Conservation (phyloP, 177 flowering plant genomes). For the Vitis hybrid region DNA sequence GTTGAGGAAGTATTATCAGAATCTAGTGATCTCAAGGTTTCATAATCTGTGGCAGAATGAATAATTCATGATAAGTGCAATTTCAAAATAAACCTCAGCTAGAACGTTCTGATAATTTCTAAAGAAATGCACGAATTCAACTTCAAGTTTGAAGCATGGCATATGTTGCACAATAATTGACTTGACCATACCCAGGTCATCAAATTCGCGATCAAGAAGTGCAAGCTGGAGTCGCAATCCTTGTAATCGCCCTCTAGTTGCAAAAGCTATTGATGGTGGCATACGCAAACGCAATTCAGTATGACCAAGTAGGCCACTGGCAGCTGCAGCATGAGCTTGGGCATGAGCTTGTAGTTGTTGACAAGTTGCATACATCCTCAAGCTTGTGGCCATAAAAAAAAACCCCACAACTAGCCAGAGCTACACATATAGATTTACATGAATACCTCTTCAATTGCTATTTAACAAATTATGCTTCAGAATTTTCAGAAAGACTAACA, state of each 20-base stretch:
- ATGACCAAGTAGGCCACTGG: constrained; percentile 84
- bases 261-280: constrained; percentile 95
- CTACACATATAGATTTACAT: constrained; percentile 32
- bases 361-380: constrained; percentile 97
- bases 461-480: background rate
- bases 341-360: constrained; percentile 98
- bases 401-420: constrained; percentile 93
- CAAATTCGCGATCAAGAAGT: constrained; percentile 94
- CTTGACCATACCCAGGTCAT: constrained; percentile 73
- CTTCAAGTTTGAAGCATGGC: background rate
- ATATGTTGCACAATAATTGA: constrained; percentile 3
- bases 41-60: constrained; percentile 66
- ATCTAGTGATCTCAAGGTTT: constrained; percentile 87
- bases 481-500: background rate
- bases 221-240: constrained; percentile 98
- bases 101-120: no score
- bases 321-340: constrained; percentile 85
- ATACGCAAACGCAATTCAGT: constrained; percentile 83
- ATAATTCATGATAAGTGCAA: no score
- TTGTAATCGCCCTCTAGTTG: constrained; percentile 87
- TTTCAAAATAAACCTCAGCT: no score
- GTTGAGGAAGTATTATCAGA: constrained; percentile 60
- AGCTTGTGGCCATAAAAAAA: constrained; percentile 85
- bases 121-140: no score
- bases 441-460: background rate